Percentiles rank a stretch among this genome's conserved stretches.
These are phyloP conservation scores for Lecanosticta acicola DNA, from an alignment of 2,329 filamentous ascomycete genomes.

Conservation along the genomic window DNA sequence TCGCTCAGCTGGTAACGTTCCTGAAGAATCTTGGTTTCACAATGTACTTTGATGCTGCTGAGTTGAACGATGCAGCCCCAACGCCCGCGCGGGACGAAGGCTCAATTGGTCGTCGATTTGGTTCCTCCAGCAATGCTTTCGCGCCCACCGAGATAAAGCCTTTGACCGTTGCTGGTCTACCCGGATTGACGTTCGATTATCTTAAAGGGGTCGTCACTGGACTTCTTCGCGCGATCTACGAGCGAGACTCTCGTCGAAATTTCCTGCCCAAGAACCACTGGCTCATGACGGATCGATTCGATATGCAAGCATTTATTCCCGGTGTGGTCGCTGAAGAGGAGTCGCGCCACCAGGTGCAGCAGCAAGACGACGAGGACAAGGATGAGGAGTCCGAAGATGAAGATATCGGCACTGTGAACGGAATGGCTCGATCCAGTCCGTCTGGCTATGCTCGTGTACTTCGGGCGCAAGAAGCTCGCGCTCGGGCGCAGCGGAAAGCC, in stretches of 20 bases:
- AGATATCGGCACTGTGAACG: constrained; percentile 24
- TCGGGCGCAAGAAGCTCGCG: constrained; percentile 51
- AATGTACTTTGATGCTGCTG: constrained; percentile 74
- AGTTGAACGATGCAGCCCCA: constrained; percentile 35
- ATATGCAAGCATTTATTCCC: constrained; percentile 78
- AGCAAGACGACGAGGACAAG: constrained; percentile 56
- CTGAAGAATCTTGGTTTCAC: constrained; percentile 87
- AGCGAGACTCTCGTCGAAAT: constrained; percentile 79
- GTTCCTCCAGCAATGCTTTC: constrained; percentile 1
- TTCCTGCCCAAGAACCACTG: constrained; percentile 83
- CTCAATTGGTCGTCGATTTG: constrained; percentile 3
- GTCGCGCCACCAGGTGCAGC: constrained; percentile 61
- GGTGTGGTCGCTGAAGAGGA: constrained; percentile 87
- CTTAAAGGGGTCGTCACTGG: constrained; percentile 75
- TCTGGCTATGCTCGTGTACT: constrained; percentile 15
- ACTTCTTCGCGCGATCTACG: constrained; percentile 81
- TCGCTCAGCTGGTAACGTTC: constrained; percentile 71
- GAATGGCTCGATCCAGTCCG: constrained; percentile 26
- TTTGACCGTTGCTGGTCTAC: constrained; percentile 53
- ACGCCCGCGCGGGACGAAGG: constrained; percentile 13
- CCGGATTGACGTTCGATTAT: constrained; percentile 70
- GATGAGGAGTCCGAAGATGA: constrained; percentile 43
- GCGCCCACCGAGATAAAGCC: constrained; percentile 30
- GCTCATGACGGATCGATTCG: constrained; percentile 84
- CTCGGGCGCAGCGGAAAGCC: constrained; percentile 59